A percentile compares a stretch with the other conserved stretches of the same genome.
phyloP scores from a whole-genome alignment of 192 early-diverging fungal genomes.

The Podila horticola region DNA sequence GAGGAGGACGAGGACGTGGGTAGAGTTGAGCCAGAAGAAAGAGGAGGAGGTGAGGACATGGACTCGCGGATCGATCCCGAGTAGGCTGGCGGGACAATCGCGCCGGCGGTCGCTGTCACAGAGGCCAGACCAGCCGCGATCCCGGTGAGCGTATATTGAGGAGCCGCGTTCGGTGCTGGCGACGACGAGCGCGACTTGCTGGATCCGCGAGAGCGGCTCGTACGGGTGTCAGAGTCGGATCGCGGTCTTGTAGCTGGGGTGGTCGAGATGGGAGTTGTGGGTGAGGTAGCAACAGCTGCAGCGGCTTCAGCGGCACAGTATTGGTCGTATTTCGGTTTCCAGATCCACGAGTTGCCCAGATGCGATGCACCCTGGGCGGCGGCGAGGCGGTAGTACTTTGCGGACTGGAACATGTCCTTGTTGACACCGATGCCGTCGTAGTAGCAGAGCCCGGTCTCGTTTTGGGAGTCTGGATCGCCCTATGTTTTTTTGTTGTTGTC shows the following conservation, averaged over 20 bases:
- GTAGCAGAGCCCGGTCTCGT: constrained; percentile 68
- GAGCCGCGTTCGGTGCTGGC: not conserved
- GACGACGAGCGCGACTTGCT: constrained; percentile 5
- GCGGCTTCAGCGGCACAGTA: constrained; percentile 24
- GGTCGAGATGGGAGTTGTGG: not conserved
- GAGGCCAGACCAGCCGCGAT: constrained; percentile 31
- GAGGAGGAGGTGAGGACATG: not conserved
- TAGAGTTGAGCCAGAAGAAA: no score
- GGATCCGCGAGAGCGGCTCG: not conserved
- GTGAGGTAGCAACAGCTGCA: not conserved
- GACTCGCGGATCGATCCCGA: not conserved
- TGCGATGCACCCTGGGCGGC: constrained; percentile 75
- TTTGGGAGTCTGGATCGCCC: constrained; percentile 77
- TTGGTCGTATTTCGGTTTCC: constrained; percentile 80
- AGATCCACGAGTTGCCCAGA: constrained; percentile 87
- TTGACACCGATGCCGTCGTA: constrained; percentile 71
- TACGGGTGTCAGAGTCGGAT: not conserved
- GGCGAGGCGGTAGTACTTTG: constrained; percentile 81
- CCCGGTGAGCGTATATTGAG: constrained; percentile 10
- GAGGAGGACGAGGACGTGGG: not conserved
- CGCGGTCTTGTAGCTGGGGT: not conserved
- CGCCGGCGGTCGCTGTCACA: constrained; percentile 14
- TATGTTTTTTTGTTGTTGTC: not conserved
- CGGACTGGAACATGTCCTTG: constrained; percentile 65
- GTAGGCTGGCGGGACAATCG: not conserved